These are phyloP conservation scores for Rutstroemia sp. DNA, from an alignment of 2,329 filamentous ascomycete genomes.

Conservation along the genomic window DNA sequence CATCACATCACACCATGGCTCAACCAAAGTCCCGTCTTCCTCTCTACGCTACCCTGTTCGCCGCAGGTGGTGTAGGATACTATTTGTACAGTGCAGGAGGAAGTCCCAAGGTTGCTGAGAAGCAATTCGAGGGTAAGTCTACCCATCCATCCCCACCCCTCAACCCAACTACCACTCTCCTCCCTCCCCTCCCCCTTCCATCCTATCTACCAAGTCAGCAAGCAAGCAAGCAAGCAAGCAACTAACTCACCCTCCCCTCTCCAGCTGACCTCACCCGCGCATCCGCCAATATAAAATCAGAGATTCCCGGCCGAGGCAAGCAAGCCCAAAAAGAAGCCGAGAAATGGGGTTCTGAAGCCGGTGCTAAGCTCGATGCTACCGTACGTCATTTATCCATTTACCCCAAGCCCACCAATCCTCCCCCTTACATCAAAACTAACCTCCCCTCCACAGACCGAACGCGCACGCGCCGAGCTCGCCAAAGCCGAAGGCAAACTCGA, in stretches of 20 bases:
- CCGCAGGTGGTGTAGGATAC: constrained; percentile 68
- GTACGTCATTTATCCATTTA: constrained; percentile 41
- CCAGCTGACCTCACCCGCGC: constrained; percentile 70
- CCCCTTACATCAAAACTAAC: constrained; percentile 9
- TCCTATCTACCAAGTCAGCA: constrained; percentile 5
- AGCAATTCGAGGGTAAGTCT: constrained; percentile 72
- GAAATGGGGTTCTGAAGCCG: constrained; percentile 52
- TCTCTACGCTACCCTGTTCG: constrained; percentile 49
- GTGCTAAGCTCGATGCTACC: constrained; percentile 59
- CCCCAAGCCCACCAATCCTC: neutral
- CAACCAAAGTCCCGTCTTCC: constrained; percentile 32
- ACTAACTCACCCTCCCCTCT: neutral
- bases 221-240: constrained; percentile 4
- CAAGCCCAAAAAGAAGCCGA: constrained; percentile 59
- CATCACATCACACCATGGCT: constrained; percentile 22
- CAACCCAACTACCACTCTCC: neutral
- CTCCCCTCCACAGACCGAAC: constrained; percentile 43
- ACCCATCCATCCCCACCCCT: neutral
- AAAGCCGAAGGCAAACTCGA: constrained; percentile 55
- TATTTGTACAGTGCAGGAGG: constrained; percentile 89
- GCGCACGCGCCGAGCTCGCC: constrained; percentile 54
- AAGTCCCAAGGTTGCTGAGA: constrained; percentile 72
- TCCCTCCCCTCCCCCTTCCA: neutral
- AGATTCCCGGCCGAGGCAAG: constrained; percentile 54
- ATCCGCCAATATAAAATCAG: constrained; percentile 56